Percentiles rank a stretch among this genome's conserved stretches.
These are phyloP conservation scores for Echites panduratus DNA, from an alignment of 257 asterid species.

Conservation along the genomic window DNA sequence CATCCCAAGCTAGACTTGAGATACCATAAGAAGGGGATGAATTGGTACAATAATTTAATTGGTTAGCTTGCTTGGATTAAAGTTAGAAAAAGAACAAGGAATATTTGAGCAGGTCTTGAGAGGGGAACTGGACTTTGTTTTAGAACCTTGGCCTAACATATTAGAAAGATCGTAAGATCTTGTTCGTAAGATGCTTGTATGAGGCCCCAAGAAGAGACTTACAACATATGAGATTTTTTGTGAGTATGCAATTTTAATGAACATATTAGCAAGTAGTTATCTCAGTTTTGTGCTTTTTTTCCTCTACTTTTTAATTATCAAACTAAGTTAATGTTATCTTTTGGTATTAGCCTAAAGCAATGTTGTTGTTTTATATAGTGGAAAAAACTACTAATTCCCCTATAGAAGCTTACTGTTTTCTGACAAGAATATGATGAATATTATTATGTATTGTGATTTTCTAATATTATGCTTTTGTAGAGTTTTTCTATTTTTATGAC, in stretches of 20 bases:
- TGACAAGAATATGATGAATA: not conserved
- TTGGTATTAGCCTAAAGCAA: not conserved
- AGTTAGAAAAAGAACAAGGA: constrained; percentile 68
- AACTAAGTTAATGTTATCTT: not conserved
- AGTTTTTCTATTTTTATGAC: not conserved
- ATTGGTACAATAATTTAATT: no score
- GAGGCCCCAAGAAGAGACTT: constrained; percentile 54
- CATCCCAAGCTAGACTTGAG: no score
- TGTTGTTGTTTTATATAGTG: not conserved
- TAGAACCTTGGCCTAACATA: constrained; percentile 70
- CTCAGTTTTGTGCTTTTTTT: not conserved
- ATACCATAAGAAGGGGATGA: no score
- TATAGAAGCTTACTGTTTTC: not conserved
- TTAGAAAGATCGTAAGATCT: constrained; percentile 65
- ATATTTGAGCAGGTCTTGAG: constrained; percentile 65
- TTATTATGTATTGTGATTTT: not conserved
- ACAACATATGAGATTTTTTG: constrained; percentile 66
- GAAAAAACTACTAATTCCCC: not conserved
- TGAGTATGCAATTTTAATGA: constrained; percentile 27
- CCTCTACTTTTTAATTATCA: not conserved
- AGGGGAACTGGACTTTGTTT: constrained; percentile 61
- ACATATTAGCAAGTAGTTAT: not conserved
- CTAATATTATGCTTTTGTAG: not conserved
- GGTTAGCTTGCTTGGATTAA: no score
- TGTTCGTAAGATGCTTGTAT: constrained; percentile 50